A percentile compares a stretch with the other conserved stretches of the same genome.
Conservation (phyloP, 805 yeast species). For the Saccharomycodes ludwigii region DNA sequence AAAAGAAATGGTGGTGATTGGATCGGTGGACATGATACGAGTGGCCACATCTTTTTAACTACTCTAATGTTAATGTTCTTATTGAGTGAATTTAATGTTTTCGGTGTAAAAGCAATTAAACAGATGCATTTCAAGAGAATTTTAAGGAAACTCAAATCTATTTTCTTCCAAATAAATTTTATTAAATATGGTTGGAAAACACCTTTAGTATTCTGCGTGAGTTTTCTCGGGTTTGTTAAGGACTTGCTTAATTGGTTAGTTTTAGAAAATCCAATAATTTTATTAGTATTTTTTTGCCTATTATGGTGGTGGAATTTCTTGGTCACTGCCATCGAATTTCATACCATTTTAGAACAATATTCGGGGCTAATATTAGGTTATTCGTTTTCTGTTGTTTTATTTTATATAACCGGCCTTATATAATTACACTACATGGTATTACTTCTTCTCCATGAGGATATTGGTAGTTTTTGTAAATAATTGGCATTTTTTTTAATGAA, state of each 20-base stretch:
- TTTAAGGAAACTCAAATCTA: no score
- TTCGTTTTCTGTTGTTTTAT: conserved; percentile 18
- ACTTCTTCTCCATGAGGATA: conserved; percentile 54
- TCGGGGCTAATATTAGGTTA: conserved; percentile 59
- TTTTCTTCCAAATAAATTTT: no score
- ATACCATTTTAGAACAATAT: conserved; percentile 62
- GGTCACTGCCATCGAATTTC: conserved; percentile 77
- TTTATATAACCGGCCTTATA: background rate
- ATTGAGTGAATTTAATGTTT: conserved; percentile 40
- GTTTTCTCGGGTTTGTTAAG: conserved; percentile 23
- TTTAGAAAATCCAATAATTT: conserved; percentile 18
- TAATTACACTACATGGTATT: background rate
- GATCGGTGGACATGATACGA: conserved; percentile 90
- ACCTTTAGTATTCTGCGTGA: conserved; percentile 3
- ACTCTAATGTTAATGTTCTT: conserved; percentile 32
- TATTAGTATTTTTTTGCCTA: conserved; percentile 24
- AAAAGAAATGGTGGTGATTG: conserved; percentile 52
- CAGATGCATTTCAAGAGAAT: no score
- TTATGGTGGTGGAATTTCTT: conserved; percentile 84
- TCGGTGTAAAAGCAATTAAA: no score
- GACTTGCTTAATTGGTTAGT: conserved; percentile 5
- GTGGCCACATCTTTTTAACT: conserved; percentile 82
- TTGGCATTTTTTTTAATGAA: conserved; percentile 55
- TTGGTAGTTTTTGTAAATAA: conserved; percentile 60
- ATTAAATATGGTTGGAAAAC: conserved; percentile 3